Evolutionary conservation across 1,284 basidiomycete species (phyloP).

Genomic region (Anthracocystis panici-leucophaei): DNA sequence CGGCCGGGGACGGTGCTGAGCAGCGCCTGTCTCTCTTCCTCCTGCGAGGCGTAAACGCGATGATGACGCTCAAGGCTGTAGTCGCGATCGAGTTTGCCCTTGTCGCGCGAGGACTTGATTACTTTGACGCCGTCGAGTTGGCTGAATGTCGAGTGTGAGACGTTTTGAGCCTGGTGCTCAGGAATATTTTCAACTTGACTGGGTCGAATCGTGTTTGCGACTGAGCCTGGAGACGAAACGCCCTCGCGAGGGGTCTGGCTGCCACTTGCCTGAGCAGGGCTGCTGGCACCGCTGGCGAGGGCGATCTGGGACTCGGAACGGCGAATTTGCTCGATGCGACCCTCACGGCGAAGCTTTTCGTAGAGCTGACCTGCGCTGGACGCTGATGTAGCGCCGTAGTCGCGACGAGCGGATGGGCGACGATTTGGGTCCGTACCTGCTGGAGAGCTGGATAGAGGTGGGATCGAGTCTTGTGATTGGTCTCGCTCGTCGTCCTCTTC

Average conservation of each 20-base stretch:
- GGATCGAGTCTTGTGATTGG: neutral
- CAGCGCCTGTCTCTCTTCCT: slow-evolving; percentile 60
- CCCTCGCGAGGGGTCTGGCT: slow-evolving; percentile 26
- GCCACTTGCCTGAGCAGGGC: slow-evolving; percentile 21
- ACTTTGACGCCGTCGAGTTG: slow-evolving; percentile 16
- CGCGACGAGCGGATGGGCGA: slow-evolving; percentile 3
- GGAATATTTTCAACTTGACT: slow-evolving; percentile 41
- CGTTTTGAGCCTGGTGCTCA: slow-evolving; percentile 10
- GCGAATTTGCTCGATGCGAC: slow-evolving; percentile 44
- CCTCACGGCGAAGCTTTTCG: slow-evolving; percentile 47
- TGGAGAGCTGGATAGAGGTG: slow-evolving; percentile 19
- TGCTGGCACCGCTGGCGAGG: slow-evolving; percentile 26
- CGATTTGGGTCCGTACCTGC: neutral
- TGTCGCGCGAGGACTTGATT: slow-evolving; percentile 7
- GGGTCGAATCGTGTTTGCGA: slow-evolving; percentile 34
- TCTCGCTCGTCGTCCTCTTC: slow-evolving; percentile 33
- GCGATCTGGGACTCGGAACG: slow-evolving; percentile 47
- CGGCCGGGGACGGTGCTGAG: slow-evolving; percentile 64
- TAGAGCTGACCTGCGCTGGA: slow-evolving; percentile 46
- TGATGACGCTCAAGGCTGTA: slow-evolving; percentile 27
- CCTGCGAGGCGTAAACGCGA: slow-evolving; percentile 41
- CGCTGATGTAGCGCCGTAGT: slow-evolving; percentile 39
- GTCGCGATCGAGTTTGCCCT: slow-evolving; percentile 37
- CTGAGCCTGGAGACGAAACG: slow-evolving; percentile 24
- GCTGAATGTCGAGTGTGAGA: neutral